Evolutionary conservation across 345 rosid species (phyloP), one percentile per base, ranked within the genome.

Genomic region (Citrus trifoliata): DNA sequence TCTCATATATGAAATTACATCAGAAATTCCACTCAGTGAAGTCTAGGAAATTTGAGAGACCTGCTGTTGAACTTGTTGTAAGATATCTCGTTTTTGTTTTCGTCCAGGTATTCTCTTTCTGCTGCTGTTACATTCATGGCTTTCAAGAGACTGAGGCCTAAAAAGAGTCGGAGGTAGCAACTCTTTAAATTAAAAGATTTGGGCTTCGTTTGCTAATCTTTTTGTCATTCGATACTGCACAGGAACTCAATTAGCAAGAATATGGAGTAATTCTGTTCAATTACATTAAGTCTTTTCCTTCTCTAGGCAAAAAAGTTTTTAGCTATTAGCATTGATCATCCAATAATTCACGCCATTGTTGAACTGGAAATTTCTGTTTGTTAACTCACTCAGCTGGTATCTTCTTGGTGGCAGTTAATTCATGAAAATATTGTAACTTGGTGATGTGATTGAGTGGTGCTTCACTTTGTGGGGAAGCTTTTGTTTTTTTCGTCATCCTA

Each of bases 41-140:
- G 13, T 58, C 12, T n/a, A 35, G 62, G 19, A 62, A 10, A 28
- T 75, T 32, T 21, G 32, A 6, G 70, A 51, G 40, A 9, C 48
- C 6, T 48, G 65, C n/a, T 35, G 30, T 48, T 37, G 16, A 19
- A 46, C 33, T 38, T 67, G 59, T 51, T 68, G 32, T 59, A 6
- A 74, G 63, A 64, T 42, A 22, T 18, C 22, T 48, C 9, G 21
- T 2, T 71, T 71, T 61, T 60, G 24, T 30, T 65, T 53, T 82
- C 73, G 80, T 51, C 80, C 88, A 95, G 96, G 99, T 95, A 93
- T 85, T 89, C 99, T 62, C 85, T 95, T 5, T 93, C 97, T 14
- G 95, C 95, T 74, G 99, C 99, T 1, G 97, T 95, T 74, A 92
- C 96, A 64, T 95, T 86, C 82, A 93, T 95, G 99, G 97, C 98